Base-by-base conservation (phyloP, 2,329 filamentous ascomycete species). In the Trichoderma atroviride region DNA sequence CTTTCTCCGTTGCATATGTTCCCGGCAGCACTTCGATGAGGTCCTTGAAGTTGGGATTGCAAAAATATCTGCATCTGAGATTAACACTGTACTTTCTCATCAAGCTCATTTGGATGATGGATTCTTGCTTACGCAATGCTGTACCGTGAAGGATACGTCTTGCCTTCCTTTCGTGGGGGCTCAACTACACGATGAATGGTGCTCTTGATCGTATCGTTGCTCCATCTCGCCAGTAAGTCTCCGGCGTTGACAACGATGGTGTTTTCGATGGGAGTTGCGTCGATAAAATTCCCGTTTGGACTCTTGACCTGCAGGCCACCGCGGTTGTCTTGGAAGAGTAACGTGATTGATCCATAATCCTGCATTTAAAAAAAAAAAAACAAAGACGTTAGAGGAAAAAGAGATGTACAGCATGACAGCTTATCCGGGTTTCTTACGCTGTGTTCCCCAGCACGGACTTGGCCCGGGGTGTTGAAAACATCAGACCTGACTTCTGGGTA, bases 171-270 rank as follows among this genome's bases (percentile, higher is more conserved):
- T 19, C 83, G 82, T 0, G 92, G 92, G 2, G 94, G 94, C 81
- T 97, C 92, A 5, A 97, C 92, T 0, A 97, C 94, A 13, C 94
- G 89, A 79, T 97, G 94, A 70, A 94, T 88, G 4, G 94, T 97
- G 77, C 92, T 95, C 82, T 92, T 94, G 81, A 97, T 97, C 5
- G 88, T 91, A 76, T 96, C 93, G 76, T 97, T 97, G 72, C 91
- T 93, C 94, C 94, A 97, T 64, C 94, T 85, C 1, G 92, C 91
- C 61, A 97, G 83, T 73, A 97, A 78, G 77, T 97, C 94, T 1
- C 94, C 94, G 0, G 94, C 94, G 76, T 97, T 97, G 72, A 97
- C 87, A 13, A 97, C 92, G 52, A 96, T 91, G 0, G 93, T 94
- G 67, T 89, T 90, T 43, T 89, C 84, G 70, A 97, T 95, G 0